These are phyloP conservation scores for Sarocladium strictum DNA, from an alignment of 2,329 filamentous ascomycete species.

Conservation along the genomic window DNA sequence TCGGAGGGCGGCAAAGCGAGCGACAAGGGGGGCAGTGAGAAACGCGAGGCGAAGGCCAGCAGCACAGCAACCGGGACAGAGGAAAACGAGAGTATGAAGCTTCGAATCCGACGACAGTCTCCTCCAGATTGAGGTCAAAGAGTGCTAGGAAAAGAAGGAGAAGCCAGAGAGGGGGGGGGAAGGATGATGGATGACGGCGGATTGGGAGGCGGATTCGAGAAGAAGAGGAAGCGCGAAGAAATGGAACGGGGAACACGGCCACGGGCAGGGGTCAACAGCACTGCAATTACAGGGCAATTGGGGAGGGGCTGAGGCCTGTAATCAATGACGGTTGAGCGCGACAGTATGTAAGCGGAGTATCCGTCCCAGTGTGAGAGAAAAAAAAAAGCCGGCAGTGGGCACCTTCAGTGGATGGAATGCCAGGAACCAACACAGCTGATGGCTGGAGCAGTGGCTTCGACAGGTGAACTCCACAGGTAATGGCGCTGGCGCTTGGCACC, in stretches of 20 bases:
- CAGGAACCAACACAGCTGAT: background rate
- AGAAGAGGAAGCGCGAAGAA: conserved; percentile 6
- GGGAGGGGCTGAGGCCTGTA: background rate
- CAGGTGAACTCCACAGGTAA: too few relatives aligned
- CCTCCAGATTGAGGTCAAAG: background rate
- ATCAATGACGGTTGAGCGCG: too few relatives aligned
- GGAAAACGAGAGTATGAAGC: background rate
- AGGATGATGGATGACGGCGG: background rate
- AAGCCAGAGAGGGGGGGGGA: background rate
- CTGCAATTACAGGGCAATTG: background rate
- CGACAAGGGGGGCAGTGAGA: background rate
- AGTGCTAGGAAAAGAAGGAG: background rate
- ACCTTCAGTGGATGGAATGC: background rate
- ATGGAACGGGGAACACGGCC: background rate
- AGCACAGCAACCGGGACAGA: conserved; percentile 2
- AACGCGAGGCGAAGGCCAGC: background rate
- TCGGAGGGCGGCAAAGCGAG: conserved; percentile 4
- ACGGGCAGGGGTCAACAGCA: background rate
- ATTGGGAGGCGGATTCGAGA: background rate
- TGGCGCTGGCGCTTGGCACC: too few relatives aligned
- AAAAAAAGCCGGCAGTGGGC: background rate
- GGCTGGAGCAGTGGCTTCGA: background rate
- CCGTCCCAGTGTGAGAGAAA: too few relatives aligned
- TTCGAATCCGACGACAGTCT: background rate
- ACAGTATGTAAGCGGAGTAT: too few relatives aligned